Base-by-base conservation (phyloP, 176 grass and related monocot genomes). In the Poa pratensis region DNA sequence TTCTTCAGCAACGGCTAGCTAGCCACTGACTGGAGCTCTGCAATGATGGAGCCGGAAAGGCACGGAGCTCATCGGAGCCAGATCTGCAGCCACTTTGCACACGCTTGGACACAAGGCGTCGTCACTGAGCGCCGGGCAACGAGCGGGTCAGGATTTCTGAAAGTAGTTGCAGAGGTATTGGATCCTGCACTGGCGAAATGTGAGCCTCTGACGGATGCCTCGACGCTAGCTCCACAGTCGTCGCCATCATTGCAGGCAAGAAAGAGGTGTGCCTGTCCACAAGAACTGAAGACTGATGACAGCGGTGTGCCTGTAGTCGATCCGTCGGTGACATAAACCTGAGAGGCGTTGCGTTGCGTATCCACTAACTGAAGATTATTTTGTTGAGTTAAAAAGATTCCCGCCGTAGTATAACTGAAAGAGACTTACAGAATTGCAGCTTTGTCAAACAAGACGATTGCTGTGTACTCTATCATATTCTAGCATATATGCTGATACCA, bases 1-100 rank as follows among this genome's bases (percentile, higher is more conserved):
- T 53, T 43, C 45, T 46, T 46, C 45, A 10, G 46, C 19, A 46
- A 46, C 50, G 2, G 16, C 46, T 50, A 82, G 16, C 46, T 50
- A 82, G 2, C 55, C 66, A 39, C 16, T 30, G 13, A 39, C 16
- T 30, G 13, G 79, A 87, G 20, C 40, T 53, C 62, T 19, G 61
- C 42, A 62, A 82, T 86, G 83, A 89, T 82, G 62, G 17, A 81
- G 5, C 50, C 11, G 51, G 82, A 76, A 89, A 89, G 76, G n/a
- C 12, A 16, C 11, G 53, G 60, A 9, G 60, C 37, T 85, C 82
- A 68, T 26, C 26, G 24, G 82, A 80, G 46, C 9, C 67, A 64
- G 39, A 27, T 26, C 2, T 75, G 49, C 76, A 48, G 57, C 55
- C 53, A 18, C 37, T 30, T 15, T 15, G 18, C 18, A 15, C 55